Base-by-base conservation (phyloP, 805 yeast species). In the Metschnikowia bowlesiae region DNA sequence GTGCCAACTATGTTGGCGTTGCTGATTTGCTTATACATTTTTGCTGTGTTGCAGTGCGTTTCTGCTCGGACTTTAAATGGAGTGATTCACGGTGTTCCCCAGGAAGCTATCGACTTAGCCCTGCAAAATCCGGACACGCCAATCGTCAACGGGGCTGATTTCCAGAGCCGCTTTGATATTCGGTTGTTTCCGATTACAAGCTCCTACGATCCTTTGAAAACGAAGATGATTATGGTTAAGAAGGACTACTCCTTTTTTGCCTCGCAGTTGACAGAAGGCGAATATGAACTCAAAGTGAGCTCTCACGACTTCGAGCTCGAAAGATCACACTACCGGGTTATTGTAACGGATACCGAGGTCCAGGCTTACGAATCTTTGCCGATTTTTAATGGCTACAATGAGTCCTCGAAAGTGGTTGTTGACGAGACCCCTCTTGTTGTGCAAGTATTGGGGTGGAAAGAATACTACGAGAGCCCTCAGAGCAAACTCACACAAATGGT, bases 241-340 rank as follows among this genome's bases (percentile, higher is more conserved):
- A 55, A 58, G 39, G 55, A 64, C 13, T 71, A 61, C 48, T 48
- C 50, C 6, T 73, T 73, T 48, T 39, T 44, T 11, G 65, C 60
- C 39, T 44, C 54, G 1, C 56, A 59, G 14, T 56, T 73, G 45
- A 31, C 35, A 3, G 47, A 49, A 11, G 78, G 78, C 4, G 65
- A 59, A 36, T 72, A 73, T 50, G 65, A 68, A 47, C 65, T 74
- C 38, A 31, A 56, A 9, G 58, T 73, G 6, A 53, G 62, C 44
- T 68, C 74, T 1, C 66, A 72, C 55, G 78, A 74, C 49, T 72
- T 71, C 53, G 45, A 49, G 8, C 58, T 74, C 28, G 44, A 49
- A 18, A 45, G 39, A 16, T 58, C 62, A 38, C 55, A 73, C 41
- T 72, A 52, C 54, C 57, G 61, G 32, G 55, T 73, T 14, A 44